Conservation (phyloP, 208 protist genomes). For the Acanthamoeba culbertsoni region DNA sequence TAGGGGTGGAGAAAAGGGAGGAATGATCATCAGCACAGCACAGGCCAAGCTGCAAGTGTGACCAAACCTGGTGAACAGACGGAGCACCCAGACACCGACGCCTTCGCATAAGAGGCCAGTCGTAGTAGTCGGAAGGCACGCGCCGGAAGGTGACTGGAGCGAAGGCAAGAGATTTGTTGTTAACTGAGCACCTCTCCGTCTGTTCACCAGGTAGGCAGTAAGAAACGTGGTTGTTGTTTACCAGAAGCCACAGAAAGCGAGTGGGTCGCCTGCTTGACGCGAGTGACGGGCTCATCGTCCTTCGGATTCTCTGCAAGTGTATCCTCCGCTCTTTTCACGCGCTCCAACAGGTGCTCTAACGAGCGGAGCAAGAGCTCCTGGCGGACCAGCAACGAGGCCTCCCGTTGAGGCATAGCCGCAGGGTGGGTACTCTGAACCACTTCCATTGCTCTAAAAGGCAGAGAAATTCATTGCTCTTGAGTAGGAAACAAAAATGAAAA, state of each 20-base stretch:
- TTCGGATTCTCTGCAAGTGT: background rate
- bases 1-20: conserved; percentile 76
- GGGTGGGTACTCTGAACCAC: background rate
- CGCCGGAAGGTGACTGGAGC: conserved; percentile 78
- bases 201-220: no score
- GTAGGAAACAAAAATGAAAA: background rate
- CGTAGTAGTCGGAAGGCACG: conserved; percentile 90
- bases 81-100: conserved; percentile 57
- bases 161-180: conserved; percentile 23
- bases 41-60: background rate
- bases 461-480: no score
- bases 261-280: background rate
- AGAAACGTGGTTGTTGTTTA: background rate
- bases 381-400: background rate
- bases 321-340: background rate
- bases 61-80: background rate
- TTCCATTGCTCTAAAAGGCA: background rate
- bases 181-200: no score
- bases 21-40: background rate
- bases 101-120: conserved; percentile 85
- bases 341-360: background rate
- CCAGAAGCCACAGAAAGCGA: background rate
- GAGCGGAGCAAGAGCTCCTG: background rate
- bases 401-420: background rate
- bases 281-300: conserved; percentile 20